Base-by-base conservation (phyloP, 768 basidiomycete genomes). In the Suillus alpinus region DNA sequence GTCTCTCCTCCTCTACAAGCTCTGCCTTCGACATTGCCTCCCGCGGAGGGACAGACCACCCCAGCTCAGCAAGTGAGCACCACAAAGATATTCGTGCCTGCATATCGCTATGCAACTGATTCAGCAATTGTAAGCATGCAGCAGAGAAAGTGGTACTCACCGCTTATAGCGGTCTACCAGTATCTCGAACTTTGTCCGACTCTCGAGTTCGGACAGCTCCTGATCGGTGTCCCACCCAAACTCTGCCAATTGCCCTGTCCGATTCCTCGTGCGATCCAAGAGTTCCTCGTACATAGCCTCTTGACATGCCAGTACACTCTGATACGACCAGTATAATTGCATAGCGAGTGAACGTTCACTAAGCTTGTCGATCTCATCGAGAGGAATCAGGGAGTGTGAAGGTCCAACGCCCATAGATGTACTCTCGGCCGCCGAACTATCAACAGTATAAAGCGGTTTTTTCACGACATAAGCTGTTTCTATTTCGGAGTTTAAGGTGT, bases 211-310 rank as follows among this genome's bases (percentile, higher is more conserved):
- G 65, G 80, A 82, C 50, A 86, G 71, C 64, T 88, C 85, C 56
- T 83, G 81, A 60, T 87, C 86, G 63, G 81, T 85, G 36, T 88
- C 86, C 88, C 88, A 90, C n/a, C 88, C 88, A 67, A 84, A 80
- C 16, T 79, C 80, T 58, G 74, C 69, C 31, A 89, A 72, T 60
- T 84, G 81, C 6, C 79, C 76, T 50, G 77, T 80, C 58, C 80
- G 76, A 65, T 87, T 87, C 56, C 84, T 77, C 71, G 87, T 78
- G 62, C 83, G 80, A 62, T 86, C 83, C 64, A 82, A 81, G 53
- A 90, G 77, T 58, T 88, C 87, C 62, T 89, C 88, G 87, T 88
- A 90, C 86, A 90, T 88, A 32, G 86, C 83, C 67, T 89, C 88
- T 69, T 86, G 83, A 64, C 86, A 87, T 13, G 85, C 86, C 13